phyloP scores from a whole-genome alignment of 1,284 basidiomycete species.

The Sporisorium scitamineum region DNA sequence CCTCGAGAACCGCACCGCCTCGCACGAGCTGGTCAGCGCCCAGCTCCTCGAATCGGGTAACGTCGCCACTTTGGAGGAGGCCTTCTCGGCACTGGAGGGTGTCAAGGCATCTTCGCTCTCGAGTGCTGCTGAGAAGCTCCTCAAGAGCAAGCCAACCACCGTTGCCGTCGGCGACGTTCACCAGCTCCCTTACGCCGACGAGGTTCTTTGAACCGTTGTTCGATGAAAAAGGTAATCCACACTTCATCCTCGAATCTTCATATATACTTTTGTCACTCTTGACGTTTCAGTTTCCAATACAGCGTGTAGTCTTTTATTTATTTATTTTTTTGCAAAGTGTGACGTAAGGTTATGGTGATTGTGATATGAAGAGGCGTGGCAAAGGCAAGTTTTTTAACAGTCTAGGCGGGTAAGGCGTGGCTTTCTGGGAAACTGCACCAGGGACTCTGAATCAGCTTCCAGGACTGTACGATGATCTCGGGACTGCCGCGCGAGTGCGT shows the following conservation, averaged over 20 bases:
- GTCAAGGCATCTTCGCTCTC: constrained; percentile 56
- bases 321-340: background rate
- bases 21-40: constrained; percentile 57
- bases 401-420: too few species aligned
- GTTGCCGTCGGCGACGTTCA: constrained; percentile 66
- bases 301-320: background rate
- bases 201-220: constrained; percentile 52
- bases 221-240: too few species aligned
- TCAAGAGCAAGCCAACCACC: constrained; percentile 67
- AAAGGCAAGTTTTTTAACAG: too few species aligned
- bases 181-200: constrained; percentile 66
- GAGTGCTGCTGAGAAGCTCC: constrained; percentile 55
- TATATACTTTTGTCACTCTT: background rate
- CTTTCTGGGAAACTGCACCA: too few species aligned
- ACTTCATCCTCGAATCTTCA: background rate
- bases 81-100: constrained; percentile 54
- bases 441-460: too few species aligned
- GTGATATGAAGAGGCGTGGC: too few species aligned
- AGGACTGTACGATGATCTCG: too few species aligned
- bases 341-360: too few species aligned
- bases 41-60: constrained; percentile 56
- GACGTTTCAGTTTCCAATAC: constrained; percentile 4
- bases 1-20: constrained; percentile 56
- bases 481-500: too few species aligned
- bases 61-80: constrained; percentile 47